Evolutionary conservation across 2,329 filamentous ascomycete genomes (phyloP).

Genomic region (Botrytis paeoniae): DNA sequence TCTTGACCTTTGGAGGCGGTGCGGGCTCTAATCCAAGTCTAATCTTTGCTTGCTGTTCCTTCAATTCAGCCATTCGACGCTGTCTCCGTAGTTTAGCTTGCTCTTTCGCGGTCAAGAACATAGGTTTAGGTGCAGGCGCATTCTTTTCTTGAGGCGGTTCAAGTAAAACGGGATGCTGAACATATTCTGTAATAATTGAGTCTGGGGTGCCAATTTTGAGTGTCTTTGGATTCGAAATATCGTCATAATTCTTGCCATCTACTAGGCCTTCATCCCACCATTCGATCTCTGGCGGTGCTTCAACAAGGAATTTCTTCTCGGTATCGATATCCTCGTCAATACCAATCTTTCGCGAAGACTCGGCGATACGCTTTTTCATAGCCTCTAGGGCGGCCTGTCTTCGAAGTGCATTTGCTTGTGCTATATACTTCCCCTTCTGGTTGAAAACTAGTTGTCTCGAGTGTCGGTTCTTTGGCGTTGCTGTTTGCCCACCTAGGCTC

Average conservation of each 20-base stretch:
- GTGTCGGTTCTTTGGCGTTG: constrained; percentile 59
- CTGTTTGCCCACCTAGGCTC: constrained; percentile 57
- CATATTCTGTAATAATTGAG: constrained; percentile 82
- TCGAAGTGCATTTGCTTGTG: constrained; percentile 84
- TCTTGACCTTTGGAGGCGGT: constrained; percentile 93
- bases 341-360: constrained; percentile 81
- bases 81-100: constrained; percentile 88
- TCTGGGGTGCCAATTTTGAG: constrained; percentile 77
- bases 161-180: constrained; percentile 89
- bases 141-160: constrained; percentile 90
- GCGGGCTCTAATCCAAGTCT: constrained; percentile 84
- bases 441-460: constrained; percentile 84
- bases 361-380: constrained; percentile 91
- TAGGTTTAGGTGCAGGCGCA: constrained; percentile 74
- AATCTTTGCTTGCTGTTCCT: constrained; percentile 96
- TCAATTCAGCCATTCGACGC: constrained; percentile 85
- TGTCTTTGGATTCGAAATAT: constrained; percentile 60
- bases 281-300: constrained; percentile 81
- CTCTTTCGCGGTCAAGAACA: constrained; percentile 89
- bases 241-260: constrained; percentile 69
- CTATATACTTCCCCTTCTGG: constrained; percentile 94
- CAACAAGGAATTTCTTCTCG: constrained; percentile 85
- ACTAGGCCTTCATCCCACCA: constrained; percentile 97
- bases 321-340: constrained; percentile 87
- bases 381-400: constrained; percentile 85